Percentiles rank a stretch among this genome's conserved stretches.
These are phyloP conservation scores for Helianthus tuberosus DNA, from an alignment of 129 eudicot species.

Conservation along the genomic window DNA sequence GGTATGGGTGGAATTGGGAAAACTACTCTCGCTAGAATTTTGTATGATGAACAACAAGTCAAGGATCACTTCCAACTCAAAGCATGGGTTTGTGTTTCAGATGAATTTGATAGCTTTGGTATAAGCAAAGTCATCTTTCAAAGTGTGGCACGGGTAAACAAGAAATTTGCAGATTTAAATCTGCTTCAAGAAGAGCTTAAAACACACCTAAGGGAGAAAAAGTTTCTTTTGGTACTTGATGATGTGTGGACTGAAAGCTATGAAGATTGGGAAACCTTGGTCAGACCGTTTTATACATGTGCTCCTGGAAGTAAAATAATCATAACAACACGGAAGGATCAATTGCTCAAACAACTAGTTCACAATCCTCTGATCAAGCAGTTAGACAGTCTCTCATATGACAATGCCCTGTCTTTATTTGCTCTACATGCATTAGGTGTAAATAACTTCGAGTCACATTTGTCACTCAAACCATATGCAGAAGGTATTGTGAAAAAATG, in stretches of 20 bases:
- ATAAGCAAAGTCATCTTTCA: no score
- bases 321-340: slow-evolving; percentile 1
- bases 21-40: no score
- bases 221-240: not conserved
- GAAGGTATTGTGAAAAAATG: slow-evolving; percentile 2
- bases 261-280: not conserved
- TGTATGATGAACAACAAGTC: no score
- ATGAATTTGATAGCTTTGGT: no score
- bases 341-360: not conserved
- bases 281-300: not conserved
- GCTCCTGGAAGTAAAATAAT: slow-evolving; percentile 5
- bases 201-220: not conserved
- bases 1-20: no score
- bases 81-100: no score
- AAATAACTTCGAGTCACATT: slow-evolving; percentile 8
- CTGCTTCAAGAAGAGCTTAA: not conserved
- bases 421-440: slow-evolving; percentile 2
- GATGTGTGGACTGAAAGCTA: slow-evolving; percentile 1
- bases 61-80: no score
- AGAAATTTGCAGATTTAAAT: not conserved
- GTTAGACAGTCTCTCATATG: not conserved
- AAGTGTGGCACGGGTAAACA: no score
- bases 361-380: not conserved
- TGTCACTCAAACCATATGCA: not conserved
- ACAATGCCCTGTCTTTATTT: not conserved